These are phyloP conservation scores for Saussurea involucrata DNA, from an alignment of 129 eudicot species.

Conservation along the genomic window DNA sequence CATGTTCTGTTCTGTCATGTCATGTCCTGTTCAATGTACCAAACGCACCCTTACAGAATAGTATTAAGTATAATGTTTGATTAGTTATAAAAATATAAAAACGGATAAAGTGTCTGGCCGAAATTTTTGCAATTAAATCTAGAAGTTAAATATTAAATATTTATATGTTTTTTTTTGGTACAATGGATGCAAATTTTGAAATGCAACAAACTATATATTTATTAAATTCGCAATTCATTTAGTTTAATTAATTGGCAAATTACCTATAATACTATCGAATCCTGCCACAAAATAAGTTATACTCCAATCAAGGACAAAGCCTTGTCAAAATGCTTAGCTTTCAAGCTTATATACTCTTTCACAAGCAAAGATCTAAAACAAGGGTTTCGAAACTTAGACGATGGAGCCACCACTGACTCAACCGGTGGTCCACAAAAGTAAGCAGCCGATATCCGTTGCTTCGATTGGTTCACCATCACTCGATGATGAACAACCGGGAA, in stretches of 20 bases:
- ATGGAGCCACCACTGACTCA: conserved; percentile 40
- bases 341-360: conserved; percentile 49
- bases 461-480: conserved; percentile 39
- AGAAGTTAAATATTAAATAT: not conserved
- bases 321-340: conserved; percentile 40
- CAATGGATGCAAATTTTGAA: not conserved
- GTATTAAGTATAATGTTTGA: not conserved
- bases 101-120: not conserved
- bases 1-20: no score
- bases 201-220: not conserved
- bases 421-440: conserved; percentile 60
- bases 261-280: not conserved
- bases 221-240: not conserved
- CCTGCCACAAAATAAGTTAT: not conserved
- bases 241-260: not conserved
- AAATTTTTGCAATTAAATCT: not conserved
- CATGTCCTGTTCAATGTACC: no score
- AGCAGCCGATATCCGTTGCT: conserved; percentile 50
- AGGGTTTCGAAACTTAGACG: conserved; percentile 27
- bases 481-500: conserved; percentile 48
- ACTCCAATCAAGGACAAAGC: conserved; percentile 40
- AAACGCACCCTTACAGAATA: no score
- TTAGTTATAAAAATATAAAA: no score
- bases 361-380: conserved; percentile 44
- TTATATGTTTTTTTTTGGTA: not conserved